These are phyloP conservation scores for Neurospora discreta DNA, from an alignment of 495 filamentous ascomycete species.

Conservation along the genomic window DNA sequence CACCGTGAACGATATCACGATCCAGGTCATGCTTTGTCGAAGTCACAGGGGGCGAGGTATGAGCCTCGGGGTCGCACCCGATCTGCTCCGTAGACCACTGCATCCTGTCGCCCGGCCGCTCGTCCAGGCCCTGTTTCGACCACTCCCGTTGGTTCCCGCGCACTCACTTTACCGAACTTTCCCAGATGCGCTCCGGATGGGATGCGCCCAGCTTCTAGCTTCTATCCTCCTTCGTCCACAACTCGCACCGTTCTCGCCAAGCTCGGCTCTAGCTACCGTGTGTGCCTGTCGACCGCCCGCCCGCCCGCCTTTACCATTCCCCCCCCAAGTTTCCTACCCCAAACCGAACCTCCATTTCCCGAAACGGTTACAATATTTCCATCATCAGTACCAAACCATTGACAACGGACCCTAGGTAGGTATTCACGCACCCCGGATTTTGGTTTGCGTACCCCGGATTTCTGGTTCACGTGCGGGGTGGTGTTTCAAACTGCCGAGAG, in stretches of 20 bases:
- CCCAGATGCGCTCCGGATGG: neutral
- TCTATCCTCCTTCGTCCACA: neutral
- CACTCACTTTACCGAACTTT: neutral
- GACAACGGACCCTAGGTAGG: neutral
- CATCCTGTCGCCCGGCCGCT: neutral
- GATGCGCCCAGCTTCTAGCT: neutral
- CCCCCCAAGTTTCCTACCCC: neutral
- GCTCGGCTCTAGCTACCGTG: neutral
- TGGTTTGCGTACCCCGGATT: neutral
- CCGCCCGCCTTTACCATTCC: neutral
- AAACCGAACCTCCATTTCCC: neutral
- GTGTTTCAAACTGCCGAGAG: neutral
- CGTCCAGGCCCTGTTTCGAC: neutral
- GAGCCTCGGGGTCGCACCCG: neutral
- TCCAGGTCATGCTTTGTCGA: neutral
- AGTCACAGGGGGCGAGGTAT: neutral
- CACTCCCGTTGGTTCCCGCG: neutral
- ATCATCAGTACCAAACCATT: neutral
- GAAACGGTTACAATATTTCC: neutral
- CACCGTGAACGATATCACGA: neutral
- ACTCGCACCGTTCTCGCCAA: neutral
- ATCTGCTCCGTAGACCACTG: neutral
- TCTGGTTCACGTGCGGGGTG: neutral
- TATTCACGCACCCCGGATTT: neutral
- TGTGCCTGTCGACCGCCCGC: neutral